Evolutionary conservation across 768 basidiomycete species (phyloP), one percentile per base, ranked within the genome.

Genomic region (Lentinula detonsa): DNA sequence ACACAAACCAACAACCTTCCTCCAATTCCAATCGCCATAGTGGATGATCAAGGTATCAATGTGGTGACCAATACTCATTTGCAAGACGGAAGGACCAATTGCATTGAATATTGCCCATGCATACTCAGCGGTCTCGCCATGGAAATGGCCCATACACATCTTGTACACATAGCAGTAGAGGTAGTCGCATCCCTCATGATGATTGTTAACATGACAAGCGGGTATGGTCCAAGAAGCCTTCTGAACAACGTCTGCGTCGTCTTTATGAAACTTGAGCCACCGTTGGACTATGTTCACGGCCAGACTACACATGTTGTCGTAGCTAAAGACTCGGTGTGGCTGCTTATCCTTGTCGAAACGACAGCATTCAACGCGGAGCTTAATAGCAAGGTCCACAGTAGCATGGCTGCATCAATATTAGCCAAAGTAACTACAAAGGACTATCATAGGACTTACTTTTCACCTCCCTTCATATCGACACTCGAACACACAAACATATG

Each of bases 401-500:
- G 48, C 10, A 10, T 31, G 48, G 21, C 48, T 23, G 23, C 23
- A 23, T 23, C 23, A 23, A 23, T 23, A 23, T 23, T 23, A 23
- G 23, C 23, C 23, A 2, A 50, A 18, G 10, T 9, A 10, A 50
- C 21, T 10, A 10, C 9, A n/a, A 9, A 50, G 21, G 21, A 50
- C 10, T 18, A n/a, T 10, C 28, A 50, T 10, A 18, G 10, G 48
- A 23, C 18, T 18, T 18, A 50, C n/a, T 18, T 10, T 50, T 50
- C 48, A 18, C 48, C 48, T 18, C 10, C 18, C 18, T 50, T 10
- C 18, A 50, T 9, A 18, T 50, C 18, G 11, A 50, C 18, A 52
- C 48, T 31, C 55, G 57, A 60, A 62, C 65, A 37, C 35, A 67
- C 31, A 39, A 65, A 62, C 3, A 61, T 62, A 61, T 68, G 69